A percentile compares a stretch with the other conserved stretches of the same genome.
phyloP scores from a whole-genome alignment of 495 filamentous ascomycete genomes.

The Aspergillus diversus region DNA sequence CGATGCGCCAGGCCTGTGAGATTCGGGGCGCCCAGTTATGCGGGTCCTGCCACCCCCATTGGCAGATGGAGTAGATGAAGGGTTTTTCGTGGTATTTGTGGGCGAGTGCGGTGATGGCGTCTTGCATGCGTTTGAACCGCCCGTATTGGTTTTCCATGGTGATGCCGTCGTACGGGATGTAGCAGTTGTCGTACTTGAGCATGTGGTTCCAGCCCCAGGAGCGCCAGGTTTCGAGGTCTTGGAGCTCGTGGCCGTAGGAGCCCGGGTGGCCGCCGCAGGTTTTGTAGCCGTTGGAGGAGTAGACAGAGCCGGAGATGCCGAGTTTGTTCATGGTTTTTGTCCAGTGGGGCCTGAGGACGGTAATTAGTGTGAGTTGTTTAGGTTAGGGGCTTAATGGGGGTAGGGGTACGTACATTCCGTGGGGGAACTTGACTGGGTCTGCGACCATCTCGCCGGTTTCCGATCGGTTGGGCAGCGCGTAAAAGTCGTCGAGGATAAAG shows the following conservation, averaged over 20 bases:
- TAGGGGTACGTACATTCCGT: neutral
- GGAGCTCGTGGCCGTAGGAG: slow-evolving; percentile 3
- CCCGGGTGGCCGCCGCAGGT: slow-evolving; percentile 9
- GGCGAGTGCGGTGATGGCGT: neutral
- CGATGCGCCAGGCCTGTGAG: slow-evolving; percentile 3
- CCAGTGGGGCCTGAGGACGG: neutral
- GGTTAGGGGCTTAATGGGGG: neutral
- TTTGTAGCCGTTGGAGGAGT: slow-evolving; percentile 1
- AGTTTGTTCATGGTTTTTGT: slow-evolving; percentile 4
- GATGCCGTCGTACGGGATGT: slow-evolving; percentile 9
- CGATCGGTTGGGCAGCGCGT: neutral
- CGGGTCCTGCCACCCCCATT: slow-evolving; percentile 10
- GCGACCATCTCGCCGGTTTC: slow-evolving; percentile 3
- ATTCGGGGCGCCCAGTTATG: slow-evolving; percentile 1
- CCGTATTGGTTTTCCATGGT: slow-evolving; percentile 11
- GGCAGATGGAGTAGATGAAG: slow-evolving; percentile 7
- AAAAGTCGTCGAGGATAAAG: neutral
- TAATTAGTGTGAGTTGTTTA: neutral
- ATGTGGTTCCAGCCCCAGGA: slow-evolving; percentile 2
- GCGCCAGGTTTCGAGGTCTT: slow-evolving; percentile 8
- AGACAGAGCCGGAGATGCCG: slow-evolving; percentile 1
- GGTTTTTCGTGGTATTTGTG: neutral
- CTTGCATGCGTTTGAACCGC: slow-evolving; percentile 9
- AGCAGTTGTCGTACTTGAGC: slow-evolving; percentile 15
- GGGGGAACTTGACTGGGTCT: neutral